These are phyloP conservation scores for Aspergillus sergii DNA, from an alignment of 2,329 filamentous ascomycete genomes.

Conservation along the genomic window DNA sequence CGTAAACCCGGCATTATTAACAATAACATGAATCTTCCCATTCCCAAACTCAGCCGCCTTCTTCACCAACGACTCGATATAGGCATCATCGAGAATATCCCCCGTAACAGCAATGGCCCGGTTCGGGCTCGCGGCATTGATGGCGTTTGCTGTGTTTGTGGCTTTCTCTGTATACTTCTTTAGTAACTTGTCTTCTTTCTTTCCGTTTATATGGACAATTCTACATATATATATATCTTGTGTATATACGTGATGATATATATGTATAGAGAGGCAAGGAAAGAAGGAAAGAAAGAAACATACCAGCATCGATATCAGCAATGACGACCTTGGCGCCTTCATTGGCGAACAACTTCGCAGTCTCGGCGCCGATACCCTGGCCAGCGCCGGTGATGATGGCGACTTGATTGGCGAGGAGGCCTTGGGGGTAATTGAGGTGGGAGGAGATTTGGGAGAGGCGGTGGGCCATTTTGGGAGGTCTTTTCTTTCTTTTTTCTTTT, in stretches of 20 bases:
- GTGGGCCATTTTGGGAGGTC: slow-evolving; percentile 42
- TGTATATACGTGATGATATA: background rate
- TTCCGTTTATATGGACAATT: background rate
- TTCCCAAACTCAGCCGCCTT: slow-evolving; percentile 77
- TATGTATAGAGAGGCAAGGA: background rate
- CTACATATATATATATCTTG: background rate
- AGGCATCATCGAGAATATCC: slow-evolving; percentile 72
- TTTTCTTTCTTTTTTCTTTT: slow-evolving; percentile 3
- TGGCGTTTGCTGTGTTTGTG: slow-evolving; percentile 66
- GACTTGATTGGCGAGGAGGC: slow-evolving; percentile 75
- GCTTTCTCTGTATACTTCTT: slow-evolving; percentile 61
- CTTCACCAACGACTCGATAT: slow-evolving; percentile 72
- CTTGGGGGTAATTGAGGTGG: slow-evolving; percentile 81
- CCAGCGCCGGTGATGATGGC: slow-evolving; percentile 87
- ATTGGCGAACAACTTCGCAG: slow-evolving; percentile 79
- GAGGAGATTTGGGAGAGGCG: slow-evolving; percentile 71
- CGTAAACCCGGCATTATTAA: slow-evolving; percentile 90
- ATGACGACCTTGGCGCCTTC: slow-evolving; percentile 85
- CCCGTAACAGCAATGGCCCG: slow-evolving; percentile 73
- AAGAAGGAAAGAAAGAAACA: slow-evolving; percentile 27
- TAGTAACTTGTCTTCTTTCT: slow-evolving; percentile 58
- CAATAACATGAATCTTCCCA: slow-evolving; percentile 87
- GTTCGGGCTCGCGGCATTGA: slow-evolving; percentile 65
- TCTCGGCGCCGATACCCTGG: slow-evolving; percentile 86
- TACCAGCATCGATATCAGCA: slow-evolving; percentile 77